Conservation (phyloP, 2,329 filamentous ascomycete species). For the Xylaria sp. region DNA sequence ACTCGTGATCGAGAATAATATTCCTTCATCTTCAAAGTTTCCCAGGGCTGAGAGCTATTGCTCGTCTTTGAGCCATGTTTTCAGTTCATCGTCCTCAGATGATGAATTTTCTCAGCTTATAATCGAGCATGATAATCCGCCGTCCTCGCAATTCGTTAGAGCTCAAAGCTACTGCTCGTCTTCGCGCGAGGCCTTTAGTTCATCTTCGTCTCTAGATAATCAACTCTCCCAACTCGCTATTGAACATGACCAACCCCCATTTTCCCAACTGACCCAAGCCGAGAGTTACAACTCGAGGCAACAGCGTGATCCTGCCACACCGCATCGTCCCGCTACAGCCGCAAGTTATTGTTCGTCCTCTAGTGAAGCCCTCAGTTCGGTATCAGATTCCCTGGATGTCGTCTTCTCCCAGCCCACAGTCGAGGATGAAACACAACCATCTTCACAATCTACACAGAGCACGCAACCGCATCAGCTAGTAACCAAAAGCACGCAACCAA, state of each 20-base stretch:
- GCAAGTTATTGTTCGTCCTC: slow-evolving; percentile 39
- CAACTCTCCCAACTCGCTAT: slow-evolving; percentile 22
- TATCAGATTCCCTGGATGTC: slow-evolving; percentile 25
- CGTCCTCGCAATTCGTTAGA: slow-evolving; percentile 6
- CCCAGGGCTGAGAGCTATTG: slow-evolving; percentile 2
- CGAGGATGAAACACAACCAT: slow-evolving; percentile 37
- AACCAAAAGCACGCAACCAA: slow-evolving; percentile 22
- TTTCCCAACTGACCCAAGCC: slow-evolving; percentile 6
- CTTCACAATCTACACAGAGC: slow-evolving; percentile 31
- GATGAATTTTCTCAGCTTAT: slow-evolving; percentile 26
- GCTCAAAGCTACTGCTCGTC: slow-evolving; percentile 23
- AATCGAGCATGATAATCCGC: slow-evolving; percentile 4
- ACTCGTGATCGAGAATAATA: slow-evolving; percentile 19
- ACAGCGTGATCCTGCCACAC: background rate
- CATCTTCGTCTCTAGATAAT: slow-evolving; percentile 27
- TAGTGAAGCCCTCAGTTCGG: slow-evolving; percentile 30
- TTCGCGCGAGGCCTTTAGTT: slow-evolving; percentile 23
- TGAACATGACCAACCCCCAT: slow-evolving; percentile 13
- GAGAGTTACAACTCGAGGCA: slow-evolving; percentile 4
- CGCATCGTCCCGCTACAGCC: slow-evolving; percentile 25
- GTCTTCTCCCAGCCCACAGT: slow-evolving; percentile 35
- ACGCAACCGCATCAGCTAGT: slow-evolving; percentile 27
- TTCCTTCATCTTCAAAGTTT: slow-evolving; percentile 13
- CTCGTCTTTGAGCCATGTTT: slow-evolving; percentile 28
- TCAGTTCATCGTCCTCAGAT: slow-evolving; percentile 28